phyloP scores from a whole-genome alignment of 306 rosid species.

The Ziziphus jujuba region DNA sequence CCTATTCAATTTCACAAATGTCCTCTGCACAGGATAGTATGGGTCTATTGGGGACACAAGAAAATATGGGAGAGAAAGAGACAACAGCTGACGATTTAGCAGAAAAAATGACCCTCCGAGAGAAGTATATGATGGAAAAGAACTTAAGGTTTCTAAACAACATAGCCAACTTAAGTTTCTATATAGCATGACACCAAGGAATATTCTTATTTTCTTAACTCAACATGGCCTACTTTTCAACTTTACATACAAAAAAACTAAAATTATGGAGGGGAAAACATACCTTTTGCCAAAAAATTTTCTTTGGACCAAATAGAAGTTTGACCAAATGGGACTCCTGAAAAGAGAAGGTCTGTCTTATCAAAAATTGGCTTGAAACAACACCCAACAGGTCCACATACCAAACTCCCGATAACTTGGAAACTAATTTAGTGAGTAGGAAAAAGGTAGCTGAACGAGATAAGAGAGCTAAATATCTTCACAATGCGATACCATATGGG shows the following conservation, averaged over 20 bases:
- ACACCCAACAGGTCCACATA: conserved; percentile 32
- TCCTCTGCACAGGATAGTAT: too few species aligned
- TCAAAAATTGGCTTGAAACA: conserved; percentile 40
- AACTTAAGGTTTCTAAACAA: too few species aligned
- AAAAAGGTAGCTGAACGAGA: conserved; percentile 22
- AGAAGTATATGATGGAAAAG: too few species aligned
- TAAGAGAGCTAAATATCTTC: conserved; percentile 18
- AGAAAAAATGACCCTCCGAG: too few species aligned
- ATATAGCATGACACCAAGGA: too few species aligned
- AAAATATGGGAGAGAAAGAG: too few species aligned
- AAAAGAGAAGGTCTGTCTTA: conserved; percentile 62
- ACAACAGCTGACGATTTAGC: too few species aligned
- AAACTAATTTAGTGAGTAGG: conserved; percentile 26
- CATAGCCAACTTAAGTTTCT: too few species aligned
- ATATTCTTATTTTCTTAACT: too few species aligned
- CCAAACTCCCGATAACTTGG: conserved; percentile 37
- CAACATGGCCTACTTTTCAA: conserved; percentile 11
- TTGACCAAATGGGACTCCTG: conserved; percentile 92
- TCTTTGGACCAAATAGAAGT: conserved; percentile 71
- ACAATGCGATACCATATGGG: conserved; percentile 18
- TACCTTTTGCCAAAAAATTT: conserved; percentile 90
- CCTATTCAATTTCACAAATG: too few species aligned
- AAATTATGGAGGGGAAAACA: conserved; percentile 36
- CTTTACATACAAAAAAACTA: conserved; percentile 27
- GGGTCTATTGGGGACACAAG: too few species aligned